phyloP scores from a whole-genome alignment of 2,329 filamentous ascomycete genomes.

The Hyphodiscus sp. region DNA sequence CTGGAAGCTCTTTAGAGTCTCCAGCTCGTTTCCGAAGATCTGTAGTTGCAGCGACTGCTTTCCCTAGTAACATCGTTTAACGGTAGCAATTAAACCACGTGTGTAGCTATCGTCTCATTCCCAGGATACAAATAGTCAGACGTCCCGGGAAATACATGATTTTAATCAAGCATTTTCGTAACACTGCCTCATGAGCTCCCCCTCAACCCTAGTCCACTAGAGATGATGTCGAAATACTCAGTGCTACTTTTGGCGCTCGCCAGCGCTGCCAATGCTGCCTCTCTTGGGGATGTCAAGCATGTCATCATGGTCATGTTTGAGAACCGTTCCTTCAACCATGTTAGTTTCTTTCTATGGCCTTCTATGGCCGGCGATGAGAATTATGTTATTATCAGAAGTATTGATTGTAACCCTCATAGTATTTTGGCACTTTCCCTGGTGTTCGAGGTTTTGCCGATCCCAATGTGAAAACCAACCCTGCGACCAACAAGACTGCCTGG shows the following conservation, averaged over 20 bases:
- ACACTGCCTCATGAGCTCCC: no score
- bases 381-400: neutral
- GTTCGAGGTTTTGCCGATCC: constrained; percentile 48
- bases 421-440: constrained; percentile 48
- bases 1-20: no score
- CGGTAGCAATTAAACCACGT: no score
- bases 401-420: constrained; percentile 19
- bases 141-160: no score
- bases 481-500: neutral
- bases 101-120: no score
- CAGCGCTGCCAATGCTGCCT: constrained; percentile 25
- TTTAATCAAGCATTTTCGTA: no score
- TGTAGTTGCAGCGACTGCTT: no score
- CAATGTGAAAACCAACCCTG: constrained; percentile 41
- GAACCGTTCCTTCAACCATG: constrained; percentile 36
- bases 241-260: constrained; percentile 4
- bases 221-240: neutral
- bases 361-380: neutral
- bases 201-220: no score
- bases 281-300: constrained; percentile 45
- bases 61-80: no score
- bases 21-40: no score
- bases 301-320: constrained; percentile 50
- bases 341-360: neutral
- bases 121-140: no score